Base-by-base conservation (phyloP, 148 eudicot genomes). In the Nepenthes gracilis region DNA sequence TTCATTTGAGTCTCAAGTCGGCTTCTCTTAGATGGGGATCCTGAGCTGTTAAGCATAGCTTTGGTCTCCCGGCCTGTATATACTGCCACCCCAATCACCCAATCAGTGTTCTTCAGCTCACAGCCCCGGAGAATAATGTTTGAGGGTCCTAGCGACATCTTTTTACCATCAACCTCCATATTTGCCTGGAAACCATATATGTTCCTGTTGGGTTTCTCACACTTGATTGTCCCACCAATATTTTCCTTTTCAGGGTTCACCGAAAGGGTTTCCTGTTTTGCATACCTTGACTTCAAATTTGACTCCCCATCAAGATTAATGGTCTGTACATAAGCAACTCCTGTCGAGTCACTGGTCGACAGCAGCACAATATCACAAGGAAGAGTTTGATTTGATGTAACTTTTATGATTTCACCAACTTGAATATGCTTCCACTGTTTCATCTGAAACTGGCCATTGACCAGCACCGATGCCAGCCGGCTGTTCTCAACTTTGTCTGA, bases 261-360 rank as follows among this genome's bases (percentile, higher is more conserved):
- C 3, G 67, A 60, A 62, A 79, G 92, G 36, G 97, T 94, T 80
- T 94, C 99, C 66, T 94, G 99, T 65, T 94, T 94, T 35, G 99
- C 95, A 67, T 94, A 94, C 71, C 99, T 75, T 2, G 99, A 89
- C 80, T 94, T 94, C 68, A 94, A 75, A 74, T 94, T 94, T 3
- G 99, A 86, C 64, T 94, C 99, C 9, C 99, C 99, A 54, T 94
- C 99, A 53, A 94, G 87, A 80, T 94, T 94, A 55, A 84, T 85
- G 34, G 99, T 94, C 76, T 88, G 97, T 37, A 94, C 83, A 65
- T 86, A 94, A 62, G 97, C 99, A 54, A 94, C 97, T 65, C 99
- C 97, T 54, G 99, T 94, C 11, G 92, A 78, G 58, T 94, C 99
- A 74, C 99, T 89, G 12, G 99, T 89, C 4, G 95, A 94, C 60